Percentiles rank a stretch among this genome's conserved stretches.
Evolutionary conservation across 768 basidiomycete species (phyloP).

Genomic region (Leccinellum rugosiceps): DNA sequence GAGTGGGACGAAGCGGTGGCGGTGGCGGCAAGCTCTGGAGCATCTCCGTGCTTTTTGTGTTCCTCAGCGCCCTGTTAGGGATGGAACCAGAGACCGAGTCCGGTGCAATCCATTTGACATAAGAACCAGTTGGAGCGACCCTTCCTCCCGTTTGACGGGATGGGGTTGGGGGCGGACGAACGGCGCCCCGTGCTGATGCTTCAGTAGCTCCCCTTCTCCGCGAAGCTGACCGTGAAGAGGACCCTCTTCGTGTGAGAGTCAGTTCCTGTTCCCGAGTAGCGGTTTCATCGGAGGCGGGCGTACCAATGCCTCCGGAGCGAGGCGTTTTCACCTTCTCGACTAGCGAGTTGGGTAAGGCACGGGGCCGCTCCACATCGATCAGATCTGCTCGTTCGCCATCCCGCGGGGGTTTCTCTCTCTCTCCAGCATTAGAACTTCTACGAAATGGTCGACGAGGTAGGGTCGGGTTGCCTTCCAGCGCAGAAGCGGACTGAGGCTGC

Average conservation of each 20-base stretch:
- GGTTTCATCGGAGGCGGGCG: slow-evolving; percentile 22
- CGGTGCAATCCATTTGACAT: slow-evolving; percentile 29
- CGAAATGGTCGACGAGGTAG: slow-evolving; percentile 25
- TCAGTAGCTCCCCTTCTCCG: slow-evolving; percentile 13
- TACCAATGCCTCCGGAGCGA: slow-evolving; percentile 14
- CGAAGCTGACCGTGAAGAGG: slow-evolving; percentile 18
- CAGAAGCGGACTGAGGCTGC: slow-evolving; percentile 26
- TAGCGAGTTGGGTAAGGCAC: slow-evolving; percentile 11
- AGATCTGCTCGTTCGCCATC: slow-evolving; percentile 23
- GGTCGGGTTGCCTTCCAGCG: slow-evolving; percentile 30
- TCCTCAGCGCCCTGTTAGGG: slow-evolving; percentile 29
- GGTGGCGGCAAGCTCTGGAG: slow-evolving; percentile 19
- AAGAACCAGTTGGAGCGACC: slow-evolving; percentile 19
- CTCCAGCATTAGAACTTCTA: slow-evolving; percentile 27
- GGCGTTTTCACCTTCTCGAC: slow-evolving; percentile 14
- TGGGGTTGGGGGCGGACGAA: slow-evolving; percentile 15
- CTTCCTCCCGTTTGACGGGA: slow-evolving; percentile 24
- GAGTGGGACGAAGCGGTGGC: slow-evolving; percentile 24
- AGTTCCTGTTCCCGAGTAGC: slow-evolving; percentile 19
- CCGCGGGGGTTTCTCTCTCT: slow-evolving; percentile 21
- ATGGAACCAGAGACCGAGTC: slow-evolving; percentile 33
- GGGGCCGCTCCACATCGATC: slow-evolving; percentile 21
- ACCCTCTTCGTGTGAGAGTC: slow-evolving; percentile 5
- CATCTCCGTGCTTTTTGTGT: slow-evolving; percentile 29
- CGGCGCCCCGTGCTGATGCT: neutral